Percentiles rank a stretch among this genome's conserved stretches.
Evolutionary conservation across 345 rosid species (phyloP).

Genomic region (Acer saccharum): DNA sequence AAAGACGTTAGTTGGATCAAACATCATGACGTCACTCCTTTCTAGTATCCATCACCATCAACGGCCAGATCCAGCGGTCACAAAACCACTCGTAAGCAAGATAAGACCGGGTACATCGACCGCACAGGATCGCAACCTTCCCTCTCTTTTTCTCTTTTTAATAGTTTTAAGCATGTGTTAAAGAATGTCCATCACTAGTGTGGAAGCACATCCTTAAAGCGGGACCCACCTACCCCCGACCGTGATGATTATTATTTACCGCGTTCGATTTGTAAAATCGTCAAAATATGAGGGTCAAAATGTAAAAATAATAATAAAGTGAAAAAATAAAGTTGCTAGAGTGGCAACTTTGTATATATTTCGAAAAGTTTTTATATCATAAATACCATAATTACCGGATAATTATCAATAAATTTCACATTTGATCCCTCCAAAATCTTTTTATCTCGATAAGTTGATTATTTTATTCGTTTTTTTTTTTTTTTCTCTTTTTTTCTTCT

Average conservation of each 20-base stretch:
- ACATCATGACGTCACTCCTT: conserved; percentile 20
- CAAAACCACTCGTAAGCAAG: neutral
- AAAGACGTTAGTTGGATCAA: conserved; percentile 32
- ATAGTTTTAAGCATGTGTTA: conserved; percentile 35
- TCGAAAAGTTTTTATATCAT: conserved; percentile 14
- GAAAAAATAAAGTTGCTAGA: neutral
- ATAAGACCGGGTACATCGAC: too few species aligned
- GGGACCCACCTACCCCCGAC: conserved; percentile 44
- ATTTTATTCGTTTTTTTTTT: conserved; percentile 5
- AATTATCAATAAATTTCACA: conserved; percentile 10
- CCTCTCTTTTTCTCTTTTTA: neutral
- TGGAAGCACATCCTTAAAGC: conserved; percentile 37
- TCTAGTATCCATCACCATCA: neutral
- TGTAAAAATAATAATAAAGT: neutral
- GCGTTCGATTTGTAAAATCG: conserved; percentile 21
- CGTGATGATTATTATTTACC: conserved; percentile 38
- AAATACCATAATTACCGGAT: conserved; percentile 26
- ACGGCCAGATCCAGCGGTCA: conserved; percentile 9
- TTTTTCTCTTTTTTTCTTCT: conserved; percentile 11
- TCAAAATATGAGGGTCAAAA: conserved; percentile 7
- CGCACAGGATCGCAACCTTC: neutral
- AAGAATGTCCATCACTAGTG: conserved; percentile 52
- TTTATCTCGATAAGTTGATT: neutral
- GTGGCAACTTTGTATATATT: neutral
- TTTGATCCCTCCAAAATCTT: conserved; percentile 3